Evolutionary conservation across 371 early-diverging fungal species (phyloP).

Genomic region (Apophysomyces elegans): DNA sequence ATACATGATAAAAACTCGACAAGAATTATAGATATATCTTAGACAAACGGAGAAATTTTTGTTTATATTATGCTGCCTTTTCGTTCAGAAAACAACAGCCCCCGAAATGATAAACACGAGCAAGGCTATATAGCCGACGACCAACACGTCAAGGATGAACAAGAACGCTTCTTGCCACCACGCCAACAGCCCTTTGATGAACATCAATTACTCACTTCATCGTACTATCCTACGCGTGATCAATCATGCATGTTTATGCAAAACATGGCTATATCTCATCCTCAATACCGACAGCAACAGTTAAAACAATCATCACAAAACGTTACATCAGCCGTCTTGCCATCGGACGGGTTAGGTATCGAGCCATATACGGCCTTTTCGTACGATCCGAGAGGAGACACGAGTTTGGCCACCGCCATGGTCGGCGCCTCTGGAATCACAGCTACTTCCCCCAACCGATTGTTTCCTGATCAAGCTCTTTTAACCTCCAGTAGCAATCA

Average conservation of each 20-base stretch:
- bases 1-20: not conserved
- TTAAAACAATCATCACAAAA: not conserved
- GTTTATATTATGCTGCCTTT: slow-evolving; percentile 10
- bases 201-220: not conserved
- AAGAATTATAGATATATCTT: not conserved
- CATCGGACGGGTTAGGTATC: not conserved
- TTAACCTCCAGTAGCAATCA: not conserved
- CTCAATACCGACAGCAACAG: not conserved
- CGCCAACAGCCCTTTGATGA: slow-evolving; percentile 1
- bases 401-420: not conserved
- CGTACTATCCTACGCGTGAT: not conserved
- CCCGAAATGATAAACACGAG: slow-evolving; percentile 1
- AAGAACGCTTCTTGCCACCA: not conserved
- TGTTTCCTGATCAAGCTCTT: not conserved
- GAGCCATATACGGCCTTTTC: not conserved
- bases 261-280: slow-evolving; percentile 3
- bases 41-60: not conserved
- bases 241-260: slow-evolving; percentile 9
- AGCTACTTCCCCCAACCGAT: not conserved
- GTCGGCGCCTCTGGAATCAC: slow-evolving; percentile 1
- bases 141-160: not conserved
- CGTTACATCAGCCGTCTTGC: not conserved
- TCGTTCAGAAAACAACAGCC: not conserved
- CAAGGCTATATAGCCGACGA: not conserved
- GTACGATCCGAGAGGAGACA: not conserved